These are phyloP conservation scores for Leishmania tarentolae DNA, from an alignment of 208 protist species.

Conservation along the genomic window DNA sequence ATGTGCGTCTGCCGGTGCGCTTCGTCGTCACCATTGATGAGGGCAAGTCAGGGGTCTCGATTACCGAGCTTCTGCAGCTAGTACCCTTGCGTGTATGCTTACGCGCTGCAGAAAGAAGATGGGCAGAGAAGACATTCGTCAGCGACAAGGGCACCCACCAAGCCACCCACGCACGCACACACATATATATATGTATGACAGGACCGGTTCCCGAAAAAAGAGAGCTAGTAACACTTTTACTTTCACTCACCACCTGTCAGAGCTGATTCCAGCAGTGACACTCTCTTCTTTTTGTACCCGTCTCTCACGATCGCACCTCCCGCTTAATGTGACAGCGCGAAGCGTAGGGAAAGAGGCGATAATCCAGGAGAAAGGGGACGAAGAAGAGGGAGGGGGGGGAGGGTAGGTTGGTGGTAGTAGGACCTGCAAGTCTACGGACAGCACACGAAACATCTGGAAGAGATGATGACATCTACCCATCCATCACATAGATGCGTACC, in stretches of 20 bases:
- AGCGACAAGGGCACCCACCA: neutral
- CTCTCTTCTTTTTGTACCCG: too few species aligned
- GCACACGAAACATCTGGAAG: neutral
- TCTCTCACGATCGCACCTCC: neutral
- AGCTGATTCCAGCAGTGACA: neutral
- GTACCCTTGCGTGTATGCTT: neutral
- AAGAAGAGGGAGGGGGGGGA: neutral
- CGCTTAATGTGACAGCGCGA: neutral
- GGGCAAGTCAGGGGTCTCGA: neutral
- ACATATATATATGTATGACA: neutral
- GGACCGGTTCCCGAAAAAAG: neutral
- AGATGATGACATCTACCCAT: neutral
- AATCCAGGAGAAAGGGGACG: neutral
- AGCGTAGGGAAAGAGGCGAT: neutral
- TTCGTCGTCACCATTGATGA: neutral
- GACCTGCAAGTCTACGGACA: neutral
- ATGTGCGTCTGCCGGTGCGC: neutral
- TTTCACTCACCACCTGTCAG: too few species aligned
- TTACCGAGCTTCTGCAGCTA: neutral
- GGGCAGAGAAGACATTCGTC: neutral
- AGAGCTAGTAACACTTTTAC: neutral
- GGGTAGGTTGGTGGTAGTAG: neutral
- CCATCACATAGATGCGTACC: neutral
- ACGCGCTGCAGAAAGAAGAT: neutral
- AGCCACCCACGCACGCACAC: neutral